These are phyloP conservation scores for Lecanicillium sp. DNA, from an alignment of 2,329 filamentous ascomycete genomes.

Conservation along the genomic window DNA sequence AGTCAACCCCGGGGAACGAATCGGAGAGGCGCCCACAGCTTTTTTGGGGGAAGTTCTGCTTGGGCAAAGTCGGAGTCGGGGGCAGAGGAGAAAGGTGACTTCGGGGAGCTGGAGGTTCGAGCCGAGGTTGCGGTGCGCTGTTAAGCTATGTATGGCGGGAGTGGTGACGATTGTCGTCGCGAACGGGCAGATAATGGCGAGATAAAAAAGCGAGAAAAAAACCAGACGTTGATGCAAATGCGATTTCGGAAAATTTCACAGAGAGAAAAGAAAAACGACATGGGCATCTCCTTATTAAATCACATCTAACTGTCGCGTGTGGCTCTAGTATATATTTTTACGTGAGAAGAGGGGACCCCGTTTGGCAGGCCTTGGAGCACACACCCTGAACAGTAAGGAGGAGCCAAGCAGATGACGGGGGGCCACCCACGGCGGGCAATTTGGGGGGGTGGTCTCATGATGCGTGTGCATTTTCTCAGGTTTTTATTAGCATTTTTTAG, in stretches of 20 bases:
- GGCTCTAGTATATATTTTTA: conserved; percentile 2
- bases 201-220: neutral
- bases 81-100: neutral
- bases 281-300: conserved; percentile 3
- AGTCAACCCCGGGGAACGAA: conserved; percentile 5
- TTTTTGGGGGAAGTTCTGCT: too few species aligned
- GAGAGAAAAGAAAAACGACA: neutral
- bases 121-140: conserved; percentile 7
- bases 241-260: too few species aligned
- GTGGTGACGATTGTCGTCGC: neutral
- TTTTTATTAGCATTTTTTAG: neutral
- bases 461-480: too few species aligned
- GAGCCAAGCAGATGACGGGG: conserved; percentile 4
- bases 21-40: conserved; percentile 6
- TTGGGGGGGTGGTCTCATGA: neutral
- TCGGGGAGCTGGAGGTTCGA: neutral
- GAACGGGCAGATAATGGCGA: neutral
- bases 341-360: conserved; percentile 12
- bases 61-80: neutral
- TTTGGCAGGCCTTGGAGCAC: neutral
- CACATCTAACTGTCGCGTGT: conserved; percentile 1
- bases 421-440: conserved; percentile 1
- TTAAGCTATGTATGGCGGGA: neutral
- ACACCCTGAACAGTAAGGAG: neutral
- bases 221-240: too few species aligned